Evolutionary conservation across 441 rosid species (phyloP).

Genomic region (California macrophylla): DNA sequence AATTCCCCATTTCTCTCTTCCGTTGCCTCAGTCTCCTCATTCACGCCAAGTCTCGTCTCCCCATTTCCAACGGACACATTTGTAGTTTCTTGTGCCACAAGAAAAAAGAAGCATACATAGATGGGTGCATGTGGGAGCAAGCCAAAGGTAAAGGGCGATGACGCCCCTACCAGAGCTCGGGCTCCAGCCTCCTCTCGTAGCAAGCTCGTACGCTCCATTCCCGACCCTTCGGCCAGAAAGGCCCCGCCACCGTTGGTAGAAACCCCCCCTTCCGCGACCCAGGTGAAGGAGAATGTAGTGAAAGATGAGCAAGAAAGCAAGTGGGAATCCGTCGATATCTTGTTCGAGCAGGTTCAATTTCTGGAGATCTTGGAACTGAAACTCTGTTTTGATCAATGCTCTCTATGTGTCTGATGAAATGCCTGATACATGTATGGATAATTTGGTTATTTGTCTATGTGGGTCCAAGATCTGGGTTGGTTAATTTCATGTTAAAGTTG

Average conservation of each 20-base stretch:
- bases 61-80: no score
- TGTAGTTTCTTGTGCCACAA: not conserved
- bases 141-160: not conserved
- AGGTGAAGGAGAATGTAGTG: not conserved
- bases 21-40: no score
- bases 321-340: not conserved
- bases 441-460: no score
- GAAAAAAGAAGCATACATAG: not conserved
- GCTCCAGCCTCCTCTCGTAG: not conserved
- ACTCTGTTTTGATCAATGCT: not conserved
- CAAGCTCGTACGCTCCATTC: not conserved
- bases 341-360: not conserved
- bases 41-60: no score
- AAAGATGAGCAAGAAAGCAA: not conserved
- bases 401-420: not conserved
- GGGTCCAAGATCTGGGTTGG: not conserved
- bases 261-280: not conserved
- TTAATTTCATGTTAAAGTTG: not conserved
- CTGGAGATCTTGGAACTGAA: not conserved
- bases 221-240: not conserved
- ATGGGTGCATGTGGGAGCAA: constrained; percentile 1
- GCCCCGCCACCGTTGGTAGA: not conserved
- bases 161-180: not conserved
- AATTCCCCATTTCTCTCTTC: no score
- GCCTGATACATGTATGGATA: not conserved